Evolutionary conservation across 169 alveolate species (phyloP).

Genomic region (Eimeria tenella): DNA sequence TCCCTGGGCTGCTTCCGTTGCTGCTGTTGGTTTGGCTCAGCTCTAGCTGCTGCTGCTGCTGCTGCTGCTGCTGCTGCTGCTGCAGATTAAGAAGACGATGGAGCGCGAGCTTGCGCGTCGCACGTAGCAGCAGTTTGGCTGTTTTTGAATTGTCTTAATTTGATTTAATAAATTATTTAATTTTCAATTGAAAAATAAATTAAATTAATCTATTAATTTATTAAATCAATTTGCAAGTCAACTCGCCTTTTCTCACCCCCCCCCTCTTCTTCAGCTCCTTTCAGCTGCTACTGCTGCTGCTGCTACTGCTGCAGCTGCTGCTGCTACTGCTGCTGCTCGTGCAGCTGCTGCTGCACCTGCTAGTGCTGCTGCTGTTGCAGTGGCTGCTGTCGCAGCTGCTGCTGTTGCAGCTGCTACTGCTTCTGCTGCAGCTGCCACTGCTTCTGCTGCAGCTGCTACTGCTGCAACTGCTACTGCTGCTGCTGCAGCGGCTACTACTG

Average conservation of each 20-base stretch:
- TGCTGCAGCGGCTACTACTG: too few relatives aligned
- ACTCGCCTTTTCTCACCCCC: background rate
- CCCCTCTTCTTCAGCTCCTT: background rate
- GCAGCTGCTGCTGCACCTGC: background rate
- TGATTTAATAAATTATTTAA: too few relatives aligned
- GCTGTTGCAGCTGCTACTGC: too few relatives aligned
- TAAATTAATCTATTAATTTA: too few relatives aligned
- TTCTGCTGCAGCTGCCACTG: too few relatives aligned
- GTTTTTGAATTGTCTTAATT: background rate
- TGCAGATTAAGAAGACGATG: background rate
- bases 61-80: slow-evolving; percentile 9
- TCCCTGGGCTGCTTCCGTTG: background rate
- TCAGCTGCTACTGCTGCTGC: slow-evolving; percentile 4
- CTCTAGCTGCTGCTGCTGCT: background rate
- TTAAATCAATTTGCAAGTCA: too few relatives aligned
- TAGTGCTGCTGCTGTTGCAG: too few relatives aligned
- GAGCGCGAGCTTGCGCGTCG: background rate
- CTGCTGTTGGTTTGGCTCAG: background rate
- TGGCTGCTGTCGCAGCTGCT: too few relatives aligned
- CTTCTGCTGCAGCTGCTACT: too few relatives aligned
- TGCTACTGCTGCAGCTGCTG: background rate
- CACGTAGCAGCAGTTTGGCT: background rate
- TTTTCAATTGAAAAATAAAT: too few relatives aligned
- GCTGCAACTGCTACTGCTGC: too few relatives aligned
- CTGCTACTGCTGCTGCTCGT: background rate